Base-by-base conservation (phyloP, 106 monocot species). In the Dioscorea zingiberensis region DNA sequence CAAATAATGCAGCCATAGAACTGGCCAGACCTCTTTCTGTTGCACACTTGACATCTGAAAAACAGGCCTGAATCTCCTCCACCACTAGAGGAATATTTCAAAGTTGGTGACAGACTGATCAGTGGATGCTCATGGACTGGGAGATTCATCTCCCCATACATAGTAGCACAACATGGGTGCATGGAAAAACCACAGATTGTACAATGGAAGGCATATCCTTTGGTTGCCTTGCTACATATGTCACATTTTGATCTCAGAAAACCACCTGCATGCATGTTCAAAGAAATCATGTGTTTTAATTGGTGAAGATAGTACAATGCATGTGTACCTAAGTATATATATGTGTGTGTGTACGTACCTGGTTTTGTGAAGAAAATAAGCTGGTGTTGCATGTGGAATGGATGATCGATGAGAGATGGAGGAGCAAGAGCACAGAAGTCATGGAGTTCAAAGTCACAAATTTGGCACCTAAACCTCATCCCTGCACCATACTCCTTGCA, bases 401-500 rank as follows among this genome's bases (percentile, higher is more conserved):
- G 83, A 65, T 87, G 87, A 32, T 74, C 66, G 1, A 55, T 61
- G 7, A 87, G 69, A 24, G 80, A 73, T 16, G 71, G 80, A 62
- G 76, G 77, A 66, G 80, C 80, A 26, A 76, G 57, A n/a, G 87
- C 87, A 47, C 87, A 87, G 57, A 83, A 87, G 3, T 87, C 87
- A 65, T 87, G 83, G 49, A 87, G 72, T 38, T 83, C 72, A 56
- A 83, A 83, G 23, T 70, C 75, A 23, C 83, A 87, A 30, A 7
- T 71, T 54, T 79, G 76, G 64, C 87, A 87, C 26, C 65, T 68
- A 67, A 84, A 77, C 73, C 77, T 74, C 64, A 63, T 80, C 21
- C 87, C 87, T 12, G 74, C 84, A 62, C 87, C 87, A 49, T 59
- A 77, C 48, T 84, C 87, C 71, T 67, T 84, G 84, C 87, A 87